A percentile compares a stretch with the other conserved stretches of the same genome.
Evolutionary conservation across 768 basidiomycete genomes (phyloP).

Genomic region (Tylopilus subfusipes): DNA sequence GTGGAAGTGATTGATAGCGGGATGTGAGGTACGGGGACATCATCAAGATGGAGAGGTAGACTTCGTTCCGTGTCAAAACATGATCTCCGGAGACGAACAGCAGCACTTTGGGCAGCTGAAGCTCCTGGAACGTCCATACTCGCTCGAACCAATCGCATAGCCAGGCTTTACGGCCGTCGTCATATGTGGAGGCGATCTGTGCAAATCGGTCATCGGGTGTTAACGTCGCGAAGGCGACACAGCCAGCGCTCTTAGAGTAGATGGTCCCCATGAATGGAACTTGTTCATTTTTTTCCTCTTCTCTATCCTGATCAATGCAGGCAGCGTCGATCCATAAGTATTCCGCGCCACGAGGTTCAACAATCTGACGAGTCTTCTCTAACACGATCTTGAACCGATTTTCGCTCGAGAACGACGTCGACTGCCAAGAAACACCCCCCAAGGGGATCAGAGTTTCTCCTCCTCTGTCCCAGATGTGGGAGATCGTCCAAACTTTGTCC

Average conservation of each 20-base stretch:
- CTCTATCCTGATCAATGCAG: constrained; percentile 1
- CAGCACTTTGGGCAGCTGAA: constrained; percentile 4
- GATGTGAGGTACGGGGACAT: constrained; percentile 11
- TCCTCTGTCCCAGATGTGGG: constrained; percentile 9
- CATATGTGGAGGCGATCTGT: background rate
- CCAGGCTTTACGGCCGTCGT: constrained; percentile 7
- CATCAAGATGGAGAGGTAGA: constrained; percentile 7
- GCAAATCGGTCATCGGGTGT: background rate
- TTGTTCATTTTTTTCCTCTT: background rate
- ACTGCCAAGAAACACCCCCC: background rate
- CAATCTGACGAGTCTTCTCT: background rate
- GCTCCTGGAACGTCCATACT: constrained; percentile 15
- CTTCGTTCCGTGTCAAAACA: constrained; percentile 1
- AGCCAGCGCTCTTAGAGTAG: constrained; percentile 7
- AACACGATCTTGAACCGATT: constrained; percentile 5
- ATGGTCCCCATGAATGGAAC: constrained; percentile 6
- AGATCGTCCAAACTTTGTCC: constrained; percentile 9
- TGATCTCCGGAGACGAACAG: constrained; percentile 11
- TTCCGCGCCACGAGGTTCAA: background rate
- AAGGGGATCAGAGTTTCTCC: background rate
- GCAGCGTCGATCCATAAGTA: constrained; percentile 12
- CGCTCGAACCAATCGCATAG: constrained; percentile 14
- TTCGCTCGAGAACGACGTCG: constrained; percentile 3
- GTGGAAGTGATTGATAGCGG: background rate
- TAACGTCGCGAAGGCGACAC: constrained; percentile 6